A percentile compares a stretch with the other conserved stretches of the same genome.
These are phyloP conservation scores for Claviceps spartinae DNA, from an alignment of 2,329 filamentous ascomycete genomes.

Conservation along the genomic window DNA sequence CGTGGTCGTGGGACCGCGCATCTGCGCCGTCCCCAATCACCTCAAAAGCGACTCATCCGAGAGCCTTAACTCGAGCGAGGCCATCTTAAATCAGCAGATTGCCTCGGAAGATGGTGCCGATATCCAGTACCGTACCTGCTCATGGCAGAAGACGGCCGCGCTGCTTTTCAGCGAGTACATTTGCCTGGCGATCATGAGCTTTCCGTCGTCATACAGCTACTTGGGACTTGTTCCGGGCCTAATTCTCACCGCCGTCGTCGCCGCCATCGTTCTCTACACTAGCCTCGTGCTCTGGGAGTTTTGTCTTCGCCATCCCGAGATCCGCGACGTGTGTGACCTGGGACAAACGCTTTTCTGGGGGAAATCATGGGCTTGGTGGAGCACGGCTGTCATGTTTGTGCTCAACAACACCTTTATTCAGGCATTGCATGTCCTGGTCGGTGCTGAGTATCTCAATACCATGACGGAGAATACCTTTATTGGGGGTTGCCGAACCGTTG, in stretches of 20 bases:
- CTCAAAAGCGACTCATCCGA: conserved; percentile 24
- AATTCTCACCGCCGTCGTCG: conserved; percentile 69
- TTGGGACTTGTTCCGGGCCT: conserved; percentile 75
- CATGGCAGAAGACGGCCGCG: conserved; percentile 88
- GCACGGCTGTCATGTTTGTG: conserved; percentile 73
- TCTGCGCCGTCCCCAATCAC: conserved; percentile 30
- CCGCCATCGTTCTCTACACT: conserved; percentile 71
- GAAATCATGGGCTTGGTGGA: conserved; percentile 57
- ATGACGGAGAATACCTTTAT: conserved; percentile 57
- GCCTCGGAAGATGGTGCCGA: conserved; percentile 62
- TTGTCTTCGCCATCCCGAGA: conserved; percentile 78
- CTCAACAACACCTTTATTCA: conserved; percentile 91
- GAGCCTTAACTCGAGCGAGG: conserved; percentile 31
- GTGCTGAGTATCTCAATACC: conserved; percentile 80
- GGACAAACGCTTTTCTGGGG: conserved; percentile 92
- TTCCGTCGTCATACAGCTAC: conserved; percentile 82
- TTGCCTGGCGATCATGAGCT: conserved; percentile 84
- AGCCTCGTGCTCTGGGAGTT: conserved; percentile 57
- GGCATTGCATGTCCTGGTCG: conserved; percentile 68
- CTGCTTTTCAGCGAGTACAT: conserved; percentile 93
- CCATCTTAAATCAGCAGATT: conserved; percentile 51
- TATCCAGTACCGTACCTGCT: conserved; percentile 88
- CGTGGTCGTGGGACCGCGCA: conserved; percentile 36
- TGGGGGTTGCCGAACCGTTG: conserved; percentile 59
- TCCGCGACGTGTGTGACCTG: conserved; percentile 86